phyloP scores from a whole-genome alignment of 305 asterid species.

The Andrographis paniculata region DNA sequence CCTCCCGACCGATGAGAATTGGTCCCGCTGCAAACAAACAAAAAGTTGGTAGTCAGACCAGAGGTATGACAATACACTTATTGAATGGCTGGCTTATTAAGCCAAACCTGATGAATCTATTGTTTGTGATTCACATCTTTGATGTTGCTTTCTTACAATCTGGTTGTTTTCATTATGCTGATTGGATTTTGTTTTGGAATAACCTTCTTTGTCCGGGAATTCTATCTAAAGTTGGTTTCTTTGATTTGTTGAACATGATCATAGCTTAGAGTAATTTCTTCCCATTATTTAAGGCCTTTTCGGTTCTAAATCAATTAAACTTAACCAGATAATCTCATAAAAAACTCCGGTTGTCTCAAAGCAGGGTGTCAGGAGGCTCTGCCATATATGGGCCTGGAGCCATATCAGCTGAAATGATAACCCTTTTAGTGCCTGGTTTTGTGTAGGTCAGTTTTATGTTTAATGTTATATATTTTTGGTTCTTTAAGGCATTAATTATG shows the following conservation, averaged over 20 bases:
- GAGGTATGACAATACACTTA: conserved; percentile 29
- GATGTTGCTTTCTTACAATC: conserved; percentile 23
- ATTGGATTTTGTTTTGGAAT: conserved; percentile 33
- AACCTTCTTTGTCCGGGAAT: conserved; percentile 34
- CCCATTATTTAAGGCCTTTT: conserved; percentile 30
- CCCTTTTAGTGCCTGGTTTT: conserved; percentile 81
- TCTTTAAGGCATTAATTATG: conserved; percentile 36
- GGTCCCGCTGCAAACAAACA: conserved; percentile 80
- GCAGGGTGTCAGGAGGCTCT: conserved; percentile 96
- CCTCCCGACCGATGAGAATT: conserved; percentile 72
- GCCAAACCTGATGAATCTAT: conserved; percentile 4
- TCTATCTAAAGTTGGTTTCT: conserved; percentile 38
- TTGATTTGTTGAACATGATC: conserved; percentile 41
- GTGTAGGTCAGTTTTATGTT: conserved; percentile 81
- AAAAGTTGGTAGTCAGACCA: conserved; percentile 39
- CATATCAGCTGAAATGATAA: conserved; percentile 82
- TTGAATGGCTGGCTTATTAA: conserved; percentile 9
- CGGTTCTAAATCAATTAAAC: conserved; percentile 36
- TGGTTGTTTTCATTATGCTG: conserved; percentile 32
- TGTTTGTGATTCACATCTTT: conserved; percentile 18
- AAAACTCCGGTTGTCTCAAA: conserved; percentile 64
- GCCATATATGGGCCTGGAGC: conserved; percentile 88
- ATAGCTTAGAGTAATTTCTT: conserved; percentile 31
- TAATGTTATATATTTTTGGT: conserved; percentile 41
- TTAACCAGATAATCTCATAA: conserved; percentile 42